These are phyloP conservation scores for Beauveria sp. DNA, from an alignment of 2,329 filamentous ascomycete genomes.

Conservation along the genomic window DNA sequence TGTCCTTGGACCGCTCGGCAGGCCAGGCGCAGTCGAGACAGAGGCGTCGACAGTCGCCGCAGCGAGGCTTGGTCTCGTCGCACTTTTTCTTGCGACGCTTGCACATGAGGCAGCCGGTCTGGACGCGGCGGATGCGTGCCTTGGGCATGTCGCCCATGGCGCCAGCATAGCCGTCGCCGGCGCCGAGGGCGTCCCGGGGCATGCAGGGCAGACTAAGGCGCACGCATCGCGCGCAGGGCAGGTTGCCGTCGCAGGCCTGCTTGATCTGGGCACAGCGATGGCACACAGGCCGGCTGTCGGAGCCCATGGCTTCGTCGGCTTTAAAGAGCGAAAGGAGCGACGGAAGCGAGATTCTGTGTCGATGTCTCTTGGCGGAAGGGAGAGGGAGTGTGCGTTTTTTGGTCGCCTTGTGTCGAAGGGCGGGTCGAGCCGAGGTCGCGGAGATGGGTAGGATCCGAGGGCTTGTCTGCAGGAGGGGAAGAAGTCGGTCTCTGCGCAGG, in stretches of 20 bases:
- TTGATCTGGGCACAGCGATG: constrained; percentile 30
- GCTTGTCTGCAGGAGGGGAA: too few species aligned
- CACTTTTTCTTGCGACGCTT: constrained; percentile 41
- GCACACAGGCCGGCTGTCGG: constrained; percentile 24
- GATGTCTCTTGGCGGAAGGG: neutral
- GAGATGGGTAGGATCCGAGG: neutral
- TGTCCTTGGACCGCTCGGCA: constrained; percentile 15
- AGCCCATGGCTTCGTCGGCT: constrained; percentile 17
- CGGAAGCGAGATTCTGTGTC: neutral
- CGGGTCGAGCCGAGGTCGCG: neutral
- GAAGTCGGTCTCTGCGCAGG: neutral
- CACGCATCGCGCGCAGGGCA: constrained; percentile 26
- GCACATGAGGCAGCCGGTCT: constrained; percentile 37
- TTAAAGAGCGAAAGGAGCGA: neutral
- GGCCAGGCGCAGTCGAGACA: constrained; percentile 28
- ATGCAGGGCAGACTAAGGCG: constrained; percentile 26
- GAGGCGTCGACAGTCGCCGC: constrained; percentile 29
- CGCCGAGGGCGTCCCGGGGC: constrained; percentile 18
- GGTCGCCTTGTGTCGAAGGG: neutral
- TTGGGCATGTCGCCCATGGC: constrained; percentile 20
- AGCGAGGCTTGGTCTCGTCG: constrained; percentile 36
- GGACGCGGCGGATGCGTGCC: constrained; percentile 26
- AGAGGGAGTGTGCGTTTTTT: neutral
- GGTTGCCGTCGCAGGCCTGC: constrained; percentile 27
- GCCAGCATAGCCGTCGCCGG: neutral